Base-by-base conservation (phyloP, 2,329 filamentous ascomycete species). In the Zymoseptoria passerinii region DNA sequence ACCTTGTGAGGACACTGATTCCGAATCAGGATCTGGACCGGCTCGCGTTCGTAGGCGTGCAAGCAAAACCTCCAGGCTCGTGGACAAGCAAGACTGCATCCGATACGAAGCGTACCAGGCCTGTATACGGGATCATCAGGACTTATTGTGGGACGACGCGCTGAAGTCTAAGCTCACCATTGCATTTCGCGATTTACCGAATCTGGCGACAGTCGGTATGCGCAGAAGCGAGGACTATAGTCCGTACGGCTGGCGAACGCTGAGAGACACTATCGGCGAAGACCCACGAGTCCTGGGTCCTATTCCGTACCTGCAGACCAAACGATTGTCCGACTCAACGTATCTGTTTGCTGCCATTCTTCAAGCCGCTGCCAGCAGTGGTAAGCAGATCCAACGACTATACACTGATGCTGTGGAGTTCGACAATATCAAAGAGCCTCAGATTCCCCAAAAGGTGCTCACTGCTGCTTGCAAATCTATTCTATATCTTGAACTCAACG, bases 391-490 rank as follows among this genome's bases (percentile, higher is more conserved):
- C 9, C 52, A 65, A n/a, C 60, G 69, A n/a, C 60, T 71, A 4
- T 71, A 71, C 52, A 71, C 68, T 8, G 68, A 71, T 54, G 68
- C 66, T 1, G 64, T 71, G 20, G 66, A 71, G 52, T 58, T 71
- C 7, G 69, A 71, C 56, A 64, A 67, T 29, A 64, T 71, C 18
- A 48, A 48, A 16, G 28, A 60, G 1, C 50, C 56, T 2, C n/a
- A 48, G 1, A 57, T 70, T 2, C 52, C 63, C 8, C 57, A 65
- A 52, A 28, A 58, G 2, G 56, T 56, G 6, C 54, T 70, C 2
- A 19, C 63, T 18, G 55, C 52, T 48, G 67, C 68, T 1, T 68
- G 63, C 57, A 50, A 50, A 4, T 63, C 62, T 13, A 55, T 71
- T 8, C 57, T 66, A 28, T 71, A 71, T 40, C 57, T 71, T 23